phyloP scores from a whole-genome alignment of 176 grass and related monocot species.

The Eragrostis curvula region DNA sequence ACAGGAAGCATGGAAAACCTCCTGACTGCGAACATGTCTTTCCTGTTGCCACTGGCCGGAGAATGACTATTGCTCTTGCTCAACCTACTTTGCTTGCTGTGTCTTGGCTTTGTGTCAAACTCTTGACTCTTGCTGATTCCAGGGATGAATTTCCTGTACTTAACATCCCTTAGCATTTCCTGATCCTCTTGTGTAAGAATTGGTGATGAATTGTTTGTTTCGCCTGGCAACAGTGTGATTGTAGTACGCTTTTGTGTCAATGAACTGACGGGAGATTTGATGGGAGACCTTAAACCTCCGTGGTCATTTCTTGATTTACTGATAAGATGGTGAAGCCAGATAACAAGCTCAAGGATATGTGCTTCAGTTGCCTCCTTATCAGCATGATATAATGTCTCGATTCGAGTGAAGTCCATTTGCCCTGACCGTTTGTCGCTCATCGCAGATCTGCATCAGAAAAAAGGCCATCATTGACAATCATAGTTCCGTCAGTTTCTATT shows the following conservation, averaged over 20 bases:
- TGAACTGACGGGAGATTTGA: slow-evolving; percentile 83
- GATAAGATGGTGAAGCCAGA: slow-evolving; percentile 93
- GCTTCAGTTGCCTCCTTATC: slow-evolving; percentile 86
- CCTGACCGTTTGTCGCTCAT: slow-evolving; percentile 62
- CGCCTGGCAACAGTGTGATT: slow-evolving; percentile 34
- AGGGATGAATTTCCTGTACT: slow-evolving; percentile 72
- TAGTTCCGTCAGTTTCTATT: slow-evolving; percentile 18
- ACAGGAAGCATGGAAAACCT: slow-evolving; percentile 71
- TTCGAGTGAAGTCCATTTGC: slow-evolving; percentile 64
- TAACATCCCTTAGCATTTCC: slow-evolving; percentile 89
- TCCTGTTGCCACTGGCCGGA: slow-evolving; percentile 57
- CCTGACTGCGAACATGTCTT: slow-evolving; percentile 52
- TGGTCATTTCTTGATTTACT: slow-evolving; percentile 65
- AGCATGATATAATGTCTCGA: slow-evolving; percentile 91
- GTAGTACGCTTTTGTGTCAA: slow-evolving; percentile 52
- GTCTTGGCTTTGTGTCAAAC: slow-evolving; percentile 66
- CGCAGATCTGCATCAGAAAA: slow-evolving; percentile 62
- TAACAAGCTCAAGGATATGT: slow-evolving; percentile 81
- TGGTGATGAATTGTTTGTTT: slow-evolving; percentile 51
- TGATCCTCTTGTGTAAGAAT: slow-evolving; percentile 84
- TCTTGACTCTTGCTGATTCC: slow-evolving; percentile 99
- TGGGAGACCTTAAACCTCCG: slow-evolving; percentile 76
- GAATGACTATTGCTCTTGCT: slow-evolving; percentile 96
- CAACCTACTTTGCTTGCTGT: slow-evolving; percentile 68
- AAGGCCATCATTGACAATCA: slow-evolving; percentile 16